Evolutionary conservation across 495 filamentous ascomycete genomes (phyloP).

Genomic region (Penicillium alfredii): DNA sequence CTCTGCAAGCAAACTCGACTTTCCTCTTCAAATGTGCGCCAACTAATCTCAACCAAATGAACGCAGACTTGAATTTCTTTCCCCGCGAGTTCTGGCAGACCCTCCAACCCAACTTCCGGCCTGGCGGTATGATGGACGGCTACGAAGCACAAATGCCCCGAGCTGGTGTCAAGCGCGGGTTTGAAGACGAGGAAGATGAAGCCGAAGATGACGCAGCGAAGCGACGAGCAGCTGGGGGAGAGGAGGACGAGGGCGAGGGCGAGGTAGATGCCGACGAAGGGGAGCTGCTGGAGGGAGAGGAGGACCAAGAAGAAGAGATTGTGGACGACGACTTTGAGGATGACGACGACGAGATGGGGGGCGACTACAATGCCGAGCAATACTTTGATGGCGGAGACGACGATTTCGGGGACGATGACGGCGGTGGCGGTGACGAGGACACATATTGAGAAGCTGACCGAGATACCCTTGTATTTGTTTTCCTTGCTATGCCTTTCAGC

Average conservation of each 20-base stretch:
- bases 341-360: conserved; percentile 52
- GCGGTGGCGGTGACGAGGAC: conserved; percentile 45
- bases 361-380: conserved; percentile 59
- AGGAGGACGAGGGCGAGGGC: conserved; percentile 32
- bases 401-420: conserved; percentile 50
- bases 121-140: conserved; percentile 30
- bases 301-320: conserved; percentile 46
- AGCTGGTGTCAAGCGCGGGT: conserved; percentile 33
- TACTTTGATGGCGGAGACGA: conserved; percentile 62
- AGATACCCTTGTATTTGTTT: conserved; percentile 35
- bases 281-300: conserved; percentile 39
- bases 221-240: conserved; percentile 24
- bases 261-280: conserved; percentile 31
- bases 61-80: conserved; percentile 49
- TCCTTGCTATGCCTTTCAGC: conserved; percentile 3
- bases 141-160: conserved; percentile 17
- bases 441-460: conserved; percentile 32
- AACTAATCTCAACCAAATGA: too few relatives aligned
- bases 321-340: conserved; percentile 53
- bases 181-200: conserved; percentile 45
- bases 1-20: too few relatives aligned
- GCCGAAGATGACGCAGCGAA: conserved; percentile 27
- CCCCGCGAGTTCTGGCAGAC: conserved; percentile 50
- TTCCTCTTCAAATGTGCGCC: too few relatives aligned
- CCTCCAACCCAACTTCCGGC: conserved; percentile 43